Conservation (phyloP, 345 rosid genomes). For the Lepidium didymum region DNA sequence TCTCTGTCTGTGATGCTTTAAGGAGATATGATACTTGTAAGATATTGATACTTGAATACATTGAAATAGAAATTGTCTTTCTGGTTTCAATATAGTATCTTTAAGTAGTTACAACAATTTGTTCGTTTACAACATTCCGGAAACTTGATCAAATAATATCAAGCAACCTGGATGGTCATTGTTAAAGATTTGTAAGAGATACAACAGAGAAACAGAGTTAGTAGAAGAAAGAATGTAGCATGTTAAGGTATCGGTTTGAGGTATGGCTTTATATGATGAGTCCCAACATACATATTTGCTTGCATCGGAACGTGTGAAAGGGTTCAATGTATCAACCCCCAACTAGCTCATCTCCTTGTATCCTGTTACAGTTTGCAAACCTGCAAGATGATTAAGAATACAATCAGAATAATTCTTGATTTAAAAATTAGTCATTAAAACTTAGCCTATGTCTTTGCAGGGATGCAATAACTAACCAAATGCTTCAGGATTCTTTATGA, state of each 20-base stretch:
- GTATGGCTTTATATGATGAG: conserved; percentile 36
- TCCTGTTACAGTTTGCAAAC: conserved; percentile 40
- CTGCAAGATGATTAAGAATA: conserved; percentile 27
- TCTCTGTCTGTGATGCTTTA: not conserved
- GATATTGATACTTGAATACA: not conserved
- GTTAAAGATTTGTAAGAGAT: not conserved
- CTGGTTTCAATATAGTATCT: not conserved
- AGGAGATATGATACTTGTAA: not conserved
- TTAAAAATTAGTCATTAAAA: not conserved
- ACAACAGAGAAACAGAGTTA: not conserved
- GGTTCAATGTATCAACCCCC: conserved; percentile 27
- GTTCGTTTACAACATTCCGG: conserved; percentile 1
- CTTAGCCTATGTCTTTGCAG: not conserved
- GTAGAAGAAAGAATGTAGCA: conserved; percentile 12
- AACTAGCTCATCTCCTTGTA: conserved; percentile 43
- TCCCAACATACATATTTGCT: conserved; percentile 41
- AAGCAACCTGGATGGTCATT: conserved; percentile 7
- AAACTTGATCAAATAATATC: conserved; percentile 5
- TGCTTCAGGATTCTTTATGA: conserved; percentile 30
- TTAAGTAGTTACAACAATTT: not conserved
- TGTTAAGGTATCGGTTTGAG: not conserved
- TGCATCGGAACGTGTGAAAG: conserved; percentile 40
- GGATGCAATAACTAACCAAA: conserved; percentile 39
- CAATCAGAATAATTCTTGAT: not conserved
- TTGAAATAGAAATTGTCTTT: not conserved